phyloP scores from a whole-genome alignment of 805 yeast species.

The Groenewaldozyma salmanticensis region DNA sequence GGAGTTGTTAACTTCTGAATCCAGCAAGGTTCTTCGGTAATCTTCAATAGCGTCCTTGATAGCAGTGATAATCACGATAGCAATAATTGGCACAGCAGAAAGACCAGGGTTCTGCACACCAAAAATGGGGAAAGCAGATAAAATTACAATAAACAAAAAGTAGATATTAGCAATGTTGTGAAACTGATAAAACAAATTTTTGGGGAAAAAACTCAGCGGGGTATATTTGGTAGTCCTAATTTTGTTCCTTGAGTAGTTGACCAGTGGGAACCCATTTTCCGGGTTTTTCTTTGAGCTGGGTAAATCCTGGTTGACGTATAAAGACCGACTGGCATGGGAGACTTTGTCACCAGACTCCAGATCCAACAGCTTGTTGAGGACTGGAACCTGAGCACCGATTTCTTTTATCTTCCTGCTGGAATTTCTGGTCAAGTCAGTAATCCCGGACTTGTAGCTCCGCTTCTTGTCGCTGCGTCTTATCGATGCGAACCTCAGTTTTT shows the following conservation, averaged over 20 bases:
- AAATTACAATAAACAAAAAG: slow-evolving; percentile 66
- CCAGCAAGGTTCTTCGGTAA: slow-evolving; percentile 53
- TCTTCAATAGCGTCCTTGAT: slow-evolving; percentile 73
- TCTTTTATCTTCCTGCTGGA: background rate
- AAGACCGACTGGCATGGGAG: slow-evolving; percentile 24
- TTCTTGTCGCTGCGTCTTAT: background rate
- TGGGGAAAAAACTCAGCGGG: slow-evolving; percentile 80
- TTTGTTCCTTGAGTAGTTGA: slow-evolving; percentile 74
- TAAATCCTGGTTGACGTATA: slow-evolving; percentile 41
- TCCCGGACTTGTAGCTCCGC: background rate
- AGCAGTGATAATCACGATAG: slow-evolving; percentile 66
- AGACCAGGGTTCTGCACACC: slow-evolving; percentile 67
- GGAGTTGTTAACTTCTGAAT: slow-evolving; percentile 58
- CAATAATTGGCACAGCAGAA: slow-evolving; percentile 73
- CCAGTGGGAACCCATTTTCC: slow-evolving; percentile 48
- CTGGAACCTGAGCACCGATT: slow-evolving; percentile 12
- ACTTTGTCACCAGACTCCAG: slow-evolving; percentile 5
- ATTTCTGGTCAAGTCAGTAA: background rate
- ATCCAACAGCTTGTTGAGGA: slow-evolving; percentile 12
- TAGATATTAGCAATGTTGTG: slow-evolving; percentile 84
- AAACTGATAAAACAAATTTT: slow-evolving; percentile 71
- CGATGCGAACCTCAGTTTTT: slow-evolving; percentile 8
- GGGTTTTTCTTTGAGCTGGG: slow-evolving; percentile 44
- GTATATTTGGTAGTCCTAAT: slow-evolving; percentile 94
- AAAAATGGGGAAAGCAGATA: slow-evolving; percentile 53